Evolutionary conservation across 176 grass and related monocot species (phyloP), one percentile per base, ranked within the genome.

Genomic region (Cymbopogon citratus): DNA sequence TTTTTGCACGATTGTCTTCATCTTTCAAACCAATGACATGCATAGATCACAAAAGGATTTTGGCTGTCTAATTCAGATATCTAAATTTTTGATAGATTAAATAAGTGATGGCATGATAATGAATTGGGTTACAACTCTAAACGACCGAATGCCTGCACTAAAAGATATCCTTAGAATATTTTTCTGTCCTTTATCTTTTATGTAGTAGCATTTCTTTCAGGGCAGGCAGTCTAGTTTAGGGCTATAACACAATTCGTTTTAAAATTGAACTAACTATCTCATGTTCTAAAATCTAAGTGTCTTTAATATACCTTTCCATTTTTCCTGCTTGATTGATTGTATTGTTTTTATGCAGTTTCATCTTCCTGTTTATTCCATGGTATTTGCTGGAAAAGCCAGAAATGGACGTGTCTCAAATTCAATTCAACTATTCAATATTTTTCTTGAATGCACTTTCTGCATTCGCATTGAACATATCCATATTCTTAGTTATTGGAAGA

Each of bases 401-500:
- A 87, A 96, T 99, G 91, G 89, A 96, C 23, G 56, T 93, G 38
- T 87, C 97, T 31, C 97, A 95, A 62, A 96, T 96, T 74, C 93
- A 87, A 71, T 99, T 95, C 87, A 99, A 95, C 68, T 91, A 93
- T 73, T 95, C 89, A 89, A 93, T 99, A 77, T 99, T 99, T 83
- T 90, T 99, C 83, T 89, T 84, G 57, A 99, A 95, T 90, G 96
- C 92, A 33, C n/a, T 93, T 64, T 88, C 91, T 86, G 96, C 96
- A 56, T 91, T 99, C 72, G 96, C 96, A 33, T 99, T 99, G 83
- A 99, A 95, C 76, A 90, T 99, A 90, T 95, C 93, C 57, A 99
- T 99, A 95, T 99, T 99, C 89, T 80, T 99, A 73, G 96, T 93
- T 39, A 95, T 99, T 80, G 92, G 96, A 77, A 95, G 96, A 95